Base-by-base conservation (phyloP, 768 basidiomycete genomes). In the Mycena pura region DNA sequence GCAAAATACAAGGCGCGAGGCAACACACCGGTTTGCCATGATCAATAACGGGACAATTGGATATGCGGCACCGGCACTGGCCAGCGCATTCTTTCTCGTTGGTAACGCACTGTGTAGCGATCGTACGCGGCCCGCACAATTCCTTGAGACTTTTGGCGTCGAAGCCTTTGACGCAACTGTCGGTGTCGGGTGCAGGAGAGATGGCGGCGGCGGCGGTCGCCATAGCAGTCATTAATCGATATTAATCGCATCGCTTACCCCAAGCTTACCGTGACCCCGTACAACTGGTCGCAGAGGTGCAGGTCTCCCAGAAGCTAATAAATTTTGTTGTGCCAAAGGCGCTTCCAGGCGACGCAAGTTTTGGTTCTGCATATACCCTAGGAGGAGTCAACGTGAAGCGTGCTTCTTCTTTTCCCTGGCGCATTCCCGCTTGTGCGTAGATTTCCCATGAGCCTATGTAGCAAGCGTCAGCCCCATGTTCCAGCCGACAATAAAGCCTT, bases 391-490 rank as follows among this genome's bases (percentile, higher is more conserved):
- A 53, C 44, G 45, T 22, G 59, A 47, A 31, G 43, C 55, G 41
- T 34, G 19, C n/a, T 66, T 44, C 47, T 48, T 59, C n/a, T n/a
- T n/a, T n/a, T n/a, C n/a, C n/a, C n/a, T n/a, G 61, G 62, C 45
- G 29, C 67, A 68, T 46, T 68, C 65, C 31, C 56, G 66, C 40
- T 64, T 67, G 48, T 68, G 67, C 15, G 62, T 66, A 36, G 66
- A 66, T 40, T 67, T 68, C 67, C 67, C 67, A 60, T 68, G 67
- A 14, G 32, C 60, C 67, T 68, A 50, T n/a, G n/a, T n/a, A n/a
- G 29, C 47, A 45, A 60, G 25, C 36, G 8, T 60, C 57, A 57
- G 54, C 41, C 34, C n/a, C 40, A 47, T 13, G 19, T 31, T 40
- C 54, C 22, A 27, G 25, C 22, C 39, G 39, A 22, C 41, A 32